Evolutionary conservation across 2,329 filamentous ascomycete species (phyloP).

Genomic region (Exophiala dermatitidis): DNA sequence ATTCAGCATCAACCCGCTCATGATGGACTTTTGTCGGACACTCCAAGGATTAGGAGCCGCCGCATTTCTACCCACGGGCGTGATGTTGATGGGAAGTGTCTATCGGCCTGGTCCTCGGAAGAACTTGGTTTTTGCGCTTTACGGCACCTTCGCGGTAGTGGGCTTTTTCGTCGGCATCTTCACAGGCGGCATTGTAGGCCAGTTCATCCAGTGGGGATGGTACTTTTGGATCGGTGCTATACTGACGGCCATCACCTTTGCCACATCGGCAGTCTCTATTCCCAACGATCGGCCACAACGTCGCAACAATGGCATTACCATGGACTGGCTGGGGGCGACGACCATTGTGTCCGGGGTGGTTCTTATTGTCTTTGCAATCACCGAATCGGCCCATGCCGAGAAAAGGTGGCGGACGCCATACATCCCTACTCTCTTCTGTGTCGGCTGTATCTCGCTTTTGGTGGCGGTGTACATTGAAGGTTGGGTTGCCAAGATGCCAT

Average conservation of each 20-base stretch:
- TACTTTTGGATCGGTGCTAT: slow-evolving; percentile 62
- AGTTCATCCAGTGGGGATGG: slow-evolving; percentile 55
- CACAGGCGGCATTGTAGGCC: slow-evolving; percentile 52
- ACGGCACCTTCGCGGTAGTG: slow-evolving; percentile 47
- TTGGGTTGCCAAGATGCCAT: slow-evolving; percentile 59
- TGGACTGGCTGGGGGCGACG: slow-evolving; percentile 62
- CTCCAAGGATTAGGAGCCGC: slow-evolving; percentile 67
- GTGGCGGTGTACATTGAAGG: slow-evolving; percentile 64
- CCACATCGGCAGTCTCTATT: slow-evolving; percentile 43
- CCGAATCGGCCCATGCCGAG: slow-evolving; percentile 62
- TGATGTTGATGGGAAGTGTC: slow-evolving; percentile 58
- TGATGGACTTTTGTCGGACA: slow-evolving; percentile 67
- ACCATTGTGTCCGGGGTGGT: slow-evolving; percentile 60
- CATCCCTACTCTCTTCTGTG: slow-evolving; percentile 56
- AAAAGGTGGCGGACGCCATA: slow-evolving; percentile 67
- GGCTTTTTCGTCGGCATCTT: slow-evolving; percentile 54
- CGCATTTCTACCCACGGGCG: slow-evolving; percentile 61
- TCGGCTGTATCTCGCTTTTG: slow-evolving; percentile 55
- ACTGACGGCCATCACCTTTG: slow-evolving; percentile 41
- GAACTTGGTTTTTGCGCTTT: slow-evolving; percentile 58
- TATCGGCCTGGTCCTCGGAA: slow-evolving; percentile 64
- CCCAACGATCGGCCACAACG: slow-evolving; percentile 42
- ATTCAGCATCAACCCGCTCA: slow-evolving; percentile 59
- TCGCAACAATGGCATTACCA: slow-evolving; percentile 41
- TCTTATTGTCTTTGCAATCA: slow-evolving; percentile 67